Evolutionary conservation across 257 asterid genomes (phyloP), one percentile per base, ranked within the genome.

Genomic region (Solanum piurae): DNA sequence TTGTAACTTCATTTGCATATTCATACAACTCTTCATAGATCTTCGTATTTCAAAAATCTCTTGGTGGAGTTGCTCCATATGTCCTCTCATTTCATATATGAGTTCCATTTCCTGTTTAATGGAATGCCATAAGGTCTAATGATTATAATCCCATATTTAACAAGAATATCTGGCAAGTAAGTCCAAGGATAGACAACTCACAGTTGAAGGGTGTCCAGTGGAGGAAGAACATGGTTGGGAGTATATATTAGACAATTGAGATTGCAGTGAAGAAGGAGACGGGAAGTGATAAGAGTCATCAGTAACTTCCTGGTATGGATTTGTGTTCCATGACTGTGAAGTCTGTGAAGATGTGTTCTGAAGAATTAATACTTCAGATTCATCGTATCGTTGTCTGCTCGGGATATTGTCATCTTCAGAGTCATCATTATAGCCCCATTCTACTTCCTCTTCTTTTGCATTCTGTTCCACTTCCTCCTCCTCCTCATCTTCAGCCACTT

Each of bases 41-140:
- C 91, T 94, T 66, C 95, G 91, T 71, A 96, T 89, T 86, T 94
- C 95, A 7, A 95, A 89, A 88, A 96, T 91, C 91, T 95, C 99
- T 89, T 89, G 93, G 75, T 90, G 97, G 86, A 96, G 92, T 83
- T 93, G 94, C 91, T 94, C 98, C 96, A 96, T 94, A 37, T 94
- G 95, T 83, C 96, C 93, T 90, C 94, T 95, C 92, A 96, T 84
- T 82, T 96, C 94, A 89, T 91, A 91, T 46, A 96, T 92, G 89
- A 95, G 90, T 84, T 95, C 98, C 95, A 95, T 92, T 90, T 93
- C 98, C 99, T 96, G 94, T 86, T 86, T 20, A 87, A 66, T 16
- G 12, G 31, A 71, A 80, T 20, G 60, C 16, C 31, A 23, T 80
- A 13, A 64, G 74, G 69, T 55, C 85, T 86, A n/a, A 64, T n/a